phyloP scores from a whole-genome alignment of 2,329 filamentous ascomycete genomes.

The Exophiala viscosa region DNA sequence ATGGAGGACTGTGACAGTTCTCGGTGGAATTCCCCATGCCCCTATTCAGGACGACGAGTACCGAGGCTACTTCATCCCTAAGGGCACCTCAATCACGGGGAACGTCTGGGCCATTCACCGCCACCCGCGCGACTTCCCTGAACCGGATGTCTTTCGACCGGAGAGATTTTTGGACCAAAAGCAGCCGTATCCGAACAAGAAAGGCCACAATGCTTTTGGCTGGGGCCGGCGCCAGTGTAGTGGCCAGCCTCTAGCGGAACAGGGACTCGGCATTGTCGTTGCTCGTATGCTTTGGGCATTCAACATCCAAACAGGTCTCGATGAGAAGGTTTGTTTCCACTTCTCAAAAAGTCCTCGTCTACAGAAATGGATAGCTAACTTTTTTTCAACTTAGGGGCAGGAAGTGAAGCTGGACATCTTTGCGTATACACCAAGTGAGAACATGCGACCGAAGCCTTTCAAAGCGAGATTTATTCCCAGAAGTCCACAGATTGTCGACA shows the following conservation, averaged over 20 bases:
- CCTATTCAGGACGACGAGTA: slow-evolving; percentile 49
- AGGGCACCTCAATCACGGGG: slow-evolving; percentile 45
- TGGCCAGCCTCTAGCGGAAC: slow-evolving; percentile 31
- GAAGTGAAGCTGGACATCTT: slow-evolving; percentile 14
- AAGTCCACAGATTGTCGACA: background rate
- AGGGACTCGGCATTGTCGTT: slow-evolving; percentile 50
- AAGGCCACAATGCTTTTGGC: too few species aligned
- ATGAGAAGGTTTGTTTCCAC: slow-evolving; percentile 23
- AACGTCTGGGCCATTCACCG: slow-evolving; percentile 46
- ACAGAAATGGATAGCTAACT: too few species aligned
- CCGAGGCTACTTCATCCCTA: slow-evolving; percentile 48
- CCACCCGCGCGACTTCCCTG: slow-evolving; percentile 39
- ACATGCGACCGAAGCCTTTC: slow-evolving; percentile 13
- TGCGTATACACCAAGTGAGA: slow-evolving; percentile 6
- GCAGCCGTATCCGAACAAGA: slow-evolving; percentile 42
- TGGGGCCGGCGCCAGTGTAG: slow-evolving; percentile 52
- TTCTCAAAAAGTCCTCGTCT: too few species aligned
- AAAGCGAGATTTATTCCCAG: slow-evolving; percentile 4
- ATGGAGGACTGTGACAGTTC: slow-evolving; percentile 43
- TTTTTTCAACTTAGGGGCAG: too few species aligned
- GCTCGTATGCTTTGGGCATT: slow-evolving; percentile 42
- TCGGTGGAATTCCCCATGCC: slow-evolving; percentile 34
- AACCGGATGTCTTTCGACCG: slow-evolving; percentile 41
- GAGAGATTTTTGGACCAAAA: slow-evolving; percentile 22
- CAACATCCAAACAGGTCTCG: slow-evolving; percentile 3